Evolutionary conservation across 257 asterid genomes (phyloP), one percentile per base, ranked within the genome.

Genomic region (Dorcoceras hygrometricum): DNA sequence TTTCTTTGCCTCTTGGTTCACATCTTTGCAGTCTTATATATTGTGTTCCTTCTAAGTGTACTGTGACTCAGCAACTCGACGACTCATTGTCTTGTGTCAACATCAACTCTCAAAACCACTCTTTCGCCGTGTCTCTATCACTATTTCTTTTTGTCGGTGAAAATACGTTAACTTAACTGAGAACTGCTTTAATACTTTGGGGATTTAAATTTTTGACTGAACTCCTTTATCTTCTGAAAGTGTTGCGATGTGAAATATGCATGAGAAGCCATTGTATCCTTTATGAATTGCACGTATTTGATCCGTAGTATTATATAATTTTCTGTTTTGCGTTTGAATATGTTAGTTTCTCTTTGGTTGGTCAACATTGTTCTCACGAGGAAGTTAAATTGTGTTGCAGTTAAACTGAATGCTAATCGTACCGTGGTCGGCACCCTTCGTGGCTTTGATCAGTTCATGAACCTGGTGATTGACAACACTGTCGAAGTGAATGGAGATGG

Each of bases 381-480:
- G 27, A 12, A 22, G 61, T 16, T 32, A 6, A 6, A 22, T 3
- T 62, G 23, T 68, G 24, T 64, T 63, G 55, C 87, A 85, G 96
- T 90, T 67, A 90, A 87, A 83, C 78, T 82, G 76, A 82, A 82
- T 65, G 85, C 87, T 5, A 84, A 84, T 32, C 82, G 87, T 24
- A 78, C 81, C 84, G 96, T 90, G 53, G 71, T 83, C 60, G 96
- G 97, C 18, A 86, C 95, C 32, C 96, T 90, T 50, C 97, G 97
- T 31, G 97, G 97, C 16, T 90, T 90, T 28, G 97, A 90, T 72
- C 96, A 88, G 81, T 90, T 88, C 74, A 90, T 88, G 97, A 88
- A 90, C 81, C 61, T 90, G 72, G 95, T 89, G 76, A 73, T 82
- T 39, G 87, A 79, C 73, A 77, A 80, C 68, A 80, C 85, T 1